Percentiles rank a stretch among this genome's conserved stretches.
Evolutionary conservation across 2,329 filamentous ascomycete genomes (phyloP).

Genomic region (Rhynchosporium agropyri): DNA sequence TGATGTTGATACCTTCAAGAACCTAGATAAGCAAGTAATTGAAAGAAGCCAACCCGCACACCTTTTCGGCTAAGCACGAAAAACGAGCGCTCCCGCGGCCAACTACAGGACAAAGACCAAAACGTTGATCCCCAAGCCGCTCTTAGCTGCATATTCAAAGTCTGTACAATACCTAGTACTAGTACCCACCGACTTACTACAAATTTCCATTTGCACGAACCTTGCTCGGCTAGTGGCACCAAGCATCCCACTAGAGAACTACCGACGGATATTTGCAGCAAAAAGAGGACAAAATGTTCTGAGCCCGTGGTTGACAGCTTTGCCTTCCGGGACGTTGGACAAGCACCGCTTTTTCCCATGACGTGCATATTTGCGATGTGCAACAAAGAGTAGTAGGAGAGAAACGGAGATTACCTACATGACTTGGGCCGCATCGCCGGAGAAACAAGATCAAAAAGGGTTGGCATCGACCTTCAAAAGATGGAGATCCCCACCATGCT

Average conservation of each 20-base stretch:
- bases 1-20: no score
- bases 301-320: background rate
- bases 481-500: no score
- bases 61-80: no score
- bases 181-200: no score
- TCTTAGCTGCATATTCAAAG: background rate
- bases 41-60: no score
- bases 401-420: background rate
- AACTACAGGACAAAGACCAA: background rate
- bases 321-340: background rate
- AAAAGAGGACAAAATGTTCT: background rate
- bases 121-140: background rate
- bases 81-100: no score
- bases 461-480: background rate
- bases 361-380: conserved; percentile 15
- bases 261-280: conserved; percentile 2
- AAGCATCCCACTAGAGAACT: background rate
- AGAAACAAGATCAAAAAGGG: background rate
- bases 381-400: background rate
- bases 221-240: background rate
- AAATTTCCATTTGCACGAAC: background rate
- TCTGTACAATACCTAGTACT: background rate
- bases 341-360: background rate
- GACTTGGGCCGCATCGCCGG: background rate
- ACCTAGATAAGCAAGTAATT: no score